phyloP scores from a whole-genome alignment of 129 eudicot species.

The Lactuca sativa region DNA sequence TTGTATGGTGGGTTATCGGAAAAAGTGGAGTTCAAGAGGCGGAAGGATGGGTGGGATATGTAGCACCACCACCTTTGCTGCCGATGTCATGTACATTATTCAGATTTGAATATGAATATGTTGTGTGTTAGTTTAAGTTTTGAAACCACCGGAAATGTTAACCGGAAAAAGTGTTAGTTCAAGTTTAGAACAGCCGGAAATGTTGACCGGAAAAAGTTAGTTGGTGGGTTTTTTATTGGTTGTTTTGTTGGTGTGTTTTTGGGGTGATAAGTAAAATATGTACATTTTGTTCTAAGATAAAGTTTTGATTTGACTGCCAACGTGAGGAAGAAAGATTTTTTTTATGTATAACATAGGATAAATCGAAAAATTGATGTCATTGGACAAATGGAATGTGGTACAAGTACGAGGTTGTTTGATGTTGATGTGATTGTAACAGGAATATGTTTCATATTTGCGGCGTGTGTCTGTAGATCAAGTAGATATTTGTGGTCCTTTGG shows the following conservation, averaged over 20 bases:
- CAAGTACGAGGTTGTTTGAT: too few species aligned
- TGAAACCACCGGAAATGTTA: background rate
- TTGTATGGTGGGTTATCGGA: conserved; percentile 64
- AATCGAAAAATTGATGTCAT: background rate
- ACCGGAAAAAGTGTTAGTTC: background rate
- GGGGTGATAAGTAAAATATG: background rate
- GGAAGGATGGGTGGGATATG: conserved; percentile 89
- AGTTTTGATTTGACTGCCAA: background rate
- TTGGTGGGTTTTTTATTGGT: background rate
- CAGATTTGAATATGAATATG: conserved; percentile 15
- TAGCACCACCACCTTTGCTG: conserved; percentile 31
- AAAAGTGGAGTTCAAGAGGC: conserved; percentile 52
- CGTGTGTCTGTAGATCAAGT: too few species aligned
- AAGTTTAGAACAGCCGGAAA: background rate
- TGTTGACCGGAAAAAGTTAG: background rate
- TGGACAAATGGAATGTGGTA: background rate
- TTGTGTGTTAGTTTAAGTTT: conserved; percentile 11
- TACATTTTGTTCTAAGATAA: too few species aligned
- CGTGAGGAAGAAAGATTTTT: background rate
- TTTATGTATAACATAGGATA: background rate
- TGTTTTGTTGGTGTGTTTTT: background rate
- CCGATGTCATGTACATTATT: conserved; percentile 6
- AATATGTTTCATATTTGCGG: too few species aligned
- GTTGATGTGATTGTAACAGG: too few species aligned
- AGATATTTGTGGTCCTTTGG: too few species aligned